Base-by-base conservation (phyloP, 257 asterid species). In the Scutellaria barbata region DNA sequence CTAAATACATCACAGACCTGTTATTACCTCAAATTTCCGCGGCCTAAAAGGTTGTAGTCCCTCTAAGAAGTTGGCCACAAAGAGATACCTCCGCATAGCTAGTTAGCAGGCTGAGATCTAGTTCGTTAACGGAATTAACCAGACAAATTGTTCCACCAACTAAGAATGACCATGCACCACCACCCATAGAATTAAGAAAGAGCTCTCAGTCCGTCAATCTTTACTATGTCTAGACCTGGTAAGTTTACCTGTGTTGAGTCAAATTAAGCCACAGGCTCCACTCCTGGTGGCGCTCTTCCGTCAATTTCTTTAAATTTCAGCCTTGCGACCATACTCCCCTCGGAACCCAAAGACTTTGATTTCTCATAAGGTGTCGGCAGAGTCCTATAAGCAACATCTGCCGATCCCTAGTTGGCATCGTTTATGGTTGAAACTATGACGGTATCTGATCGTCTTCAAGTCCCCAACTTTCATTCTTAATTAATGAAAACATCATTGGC, bases 261-360 rank as follows among this genome's bases (percentile, higher is more conserved):
- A 69, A 69, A 69, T 69, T 69, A 69, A 69, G 67, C 75, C 67
- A 58, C 67, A 69, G 67, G 67, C 68, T 73, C 77, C 57, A 74
- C 73, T 64, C 78, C 60, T 58, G 76, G 81, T 77, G 81, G 82
- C 68, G 76, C 83, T 67, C 77, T 79, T 79, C 80, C 62, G 67
- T 79, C 80, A 79, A 75, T 79, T 79, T 78, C 75, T n/a, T 53
- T 60, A 60, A 77, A 75, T 82, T 82, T 79, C 86, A 78, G 81
- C 86, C 77, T 76, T 79, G 85, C 87, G 83, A 83, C 87, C 87
- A 83, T 78, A 83, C 85, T 81, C 84, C 85, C 82, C 82, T 80
- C 72, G 74, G 83, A 83, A 77, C 85, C 77, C 81, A 83, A 80
- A 80, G 77, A 83, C 83, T 83, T 77, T 80, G 79, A 83, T 77